Evolutionary conservation across 768 basidiomycete genomes (phyloP).

Genomic region (Podaxis sp.): DNA sequence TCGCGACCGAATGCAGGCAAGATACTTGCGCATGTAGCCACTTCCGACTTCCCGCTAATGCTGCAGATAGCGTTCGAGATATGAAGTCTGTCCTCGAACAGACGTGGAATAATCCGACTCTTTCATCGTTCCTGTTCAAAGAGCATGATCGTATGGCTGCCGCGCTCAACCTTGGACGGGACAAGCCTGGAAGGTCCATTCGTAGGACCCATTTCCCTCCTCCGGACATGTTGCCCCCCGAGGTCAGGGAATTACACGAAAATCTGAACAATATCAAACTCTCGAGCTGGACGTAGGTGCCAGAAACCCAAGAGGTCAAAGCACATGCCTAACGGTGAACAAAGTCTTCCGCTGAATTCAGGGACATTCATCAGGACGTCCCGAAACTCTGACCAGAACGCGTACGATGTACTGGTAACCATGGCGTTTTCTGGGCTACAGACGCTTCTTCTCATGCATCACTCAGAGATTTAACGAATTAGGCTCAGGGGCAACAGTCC

Average conservation of each 20-base stretch:
- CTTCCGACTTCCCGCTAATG: background rate
- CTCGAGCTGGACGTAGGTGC: conserved; percentile 61
- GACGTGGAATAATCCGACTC: conserved; percentile 52
- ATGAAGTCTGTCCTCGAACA: conserved; percentile 43
- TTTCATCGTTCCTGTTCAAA: conserved; percentile 56
- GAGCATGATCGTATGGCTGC: conserved; percentile 49
- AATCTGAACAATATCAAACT: conserved; percentile 53
- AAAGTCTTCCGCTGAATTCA: conserved; percentile 8
- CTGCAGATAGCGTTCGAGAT: conserved; percentile 47
- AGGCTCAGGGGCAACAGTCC: background rate
- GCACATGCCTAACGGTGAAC: background rate
- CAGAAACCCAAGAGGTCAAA: no score
- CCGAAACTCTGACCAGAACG: conserved; percentile 68
- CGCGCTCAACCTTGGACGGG: conserved; percentile 28
- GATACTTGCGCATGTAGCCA: conserved; percentile 4
- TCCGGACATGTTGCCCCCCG: conserved; percentile 39
- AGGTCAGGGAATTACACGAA: conserved; percentile 48
- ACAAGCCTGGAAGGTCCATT: conserved; percentile 30
- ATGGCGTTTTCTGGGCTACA: background rate
- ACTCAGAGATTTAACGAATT: background rate
- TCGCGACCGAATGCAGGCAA: conserved; percentile 47
- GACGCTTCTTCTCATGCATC: conserved; percentile 21
- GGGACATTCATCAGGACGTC: conserved; percentile 60
- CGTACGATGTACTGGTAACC: conserved; percentile 43
- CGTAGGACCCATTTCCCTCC: conserved; percentile 36